Conservation (phyloP, 2,329 filamentous ascomycete genomes). For the Paramyrothecium sp. region DNA sequence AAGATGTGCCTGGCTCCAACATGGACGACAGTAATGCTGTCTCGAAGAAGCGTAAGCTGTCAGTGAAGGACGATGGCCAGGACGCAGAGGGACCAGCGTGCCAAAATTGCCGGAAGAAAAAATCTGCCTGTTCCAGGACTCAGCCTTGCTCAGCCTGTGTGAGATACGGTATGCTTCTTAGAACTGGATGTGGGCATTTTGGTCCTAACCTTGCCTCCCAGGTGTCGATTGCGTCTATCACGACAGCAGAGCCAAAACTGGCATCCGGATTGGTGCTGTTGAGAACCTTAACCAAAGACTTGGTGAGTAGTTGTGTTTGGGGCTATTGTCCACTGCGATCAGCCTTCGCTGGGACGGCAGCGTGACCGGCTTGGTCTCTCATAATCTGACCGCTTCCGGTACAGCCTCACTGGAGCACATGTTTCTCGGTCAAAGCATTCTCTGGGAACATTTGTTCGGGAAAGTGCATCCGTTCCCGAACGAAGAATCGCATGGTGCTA, state of each 20-base stretch:
- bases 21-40: not conserved
- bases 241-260: slow-evolving; percentile 27
- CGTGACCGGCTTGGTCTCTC: too few relatives aligned
- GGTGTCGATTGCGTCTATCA: slow-evolving; percentile 31
- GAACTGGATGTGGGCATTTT: not conserved
- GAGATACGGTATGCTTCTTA: slow-evolving; percentile 17
- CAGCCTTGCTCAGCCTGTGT: slow-evolving; percentile 42
- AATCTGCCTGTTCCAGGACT: slow-evolving; percentile 40
- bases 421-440: slow-evolving; percentile 34
- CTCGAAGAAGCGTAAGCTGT: slow-evolving; percentile 2
- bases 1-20: not conserved
- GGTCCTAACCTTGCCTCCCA: not conserved
- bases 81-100: slow-evolving; percentile 19
- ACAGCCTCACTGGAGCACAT: slow-evolving; percentile 29
- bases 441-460: slow-evolving; percentile 31
- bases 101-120: slow-evolving; percentile 42
- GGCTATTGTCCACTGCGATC: too few relatives aligned
- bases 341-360: too few relatives aligned
- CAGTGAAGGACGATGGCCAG: not conserved
- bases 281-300: slow-evolving; percentile 31
- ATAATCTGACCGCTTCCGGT: not conserved
- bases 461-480: slow-evolving; percentile 2
- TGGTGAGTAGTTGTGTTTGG: slow-evolving; percentile 11
- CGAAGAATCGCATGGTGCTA: too few relatives aligned
- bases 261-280: slow-evolving; percentile 30